Base-by-base conservation (phyloP, 441 rosid genomes). In the Pelargonium fulgidum region DNA sequence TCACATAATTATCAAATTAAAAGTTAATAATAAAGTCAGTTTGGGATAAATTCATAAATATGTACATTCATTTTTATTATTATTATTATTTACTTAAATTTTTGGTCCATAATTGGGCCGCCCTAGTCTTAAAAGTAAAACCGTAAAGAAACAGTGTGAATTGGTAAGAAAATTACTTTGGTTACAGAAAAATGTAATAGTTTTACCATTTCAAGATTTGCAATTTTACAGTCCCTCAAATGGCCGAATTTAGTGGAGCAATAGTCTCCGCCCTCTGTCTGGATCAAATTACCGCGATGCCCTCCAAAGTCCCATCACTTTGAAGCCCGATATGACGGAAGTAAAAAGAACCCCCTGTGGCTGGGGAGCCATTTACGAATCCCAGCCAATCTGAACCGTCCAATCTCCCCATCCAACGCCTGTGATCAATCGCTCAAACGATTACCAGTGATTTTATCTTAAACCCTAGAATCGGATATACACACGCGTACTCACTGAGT, bases 361-460 rank as follows among this genome's bases (percentile, higher is more conserved):
- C 79, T 8, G 75, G 77, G 75, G 71, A 73, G 78, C 72, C 79
- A 81, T 69, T 74, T 66, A 64, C 24, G 68, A 73, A 68, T 68
- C 72, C 58, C 33, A 78, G 68, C 48, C n/a, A 17, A 85, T 84
- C 83, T 6, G 3, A 56, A 72, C 85, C 90, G 78, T 81, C 71
- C 24, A 67, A 62, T 59, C n/a, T 5, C 1, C 3, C 8, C 13
- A 83, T 87, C 89, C 72, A 80, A 83, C 86, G 89, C 85, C 48
- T 67, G 22, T 13, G 0, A 67, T 47, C 72, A 73, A 64, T 84
- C 84, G 71, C 74, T 42, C 66, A 4, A 61, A 58, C 65, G 72
- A 81, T 68, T 74, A 54, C 68, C 84, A 59, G 64, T 61, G 64
- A 39, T 61, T 61, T 39, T 39, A 39, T 39, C 42, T 39, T 7